These are phyloP conservation scores for Ustanciosporium gigantosporum DNA, from an alignment of 1,284 basidiomycete genomes.

Conservation along the genomic window DNA sequence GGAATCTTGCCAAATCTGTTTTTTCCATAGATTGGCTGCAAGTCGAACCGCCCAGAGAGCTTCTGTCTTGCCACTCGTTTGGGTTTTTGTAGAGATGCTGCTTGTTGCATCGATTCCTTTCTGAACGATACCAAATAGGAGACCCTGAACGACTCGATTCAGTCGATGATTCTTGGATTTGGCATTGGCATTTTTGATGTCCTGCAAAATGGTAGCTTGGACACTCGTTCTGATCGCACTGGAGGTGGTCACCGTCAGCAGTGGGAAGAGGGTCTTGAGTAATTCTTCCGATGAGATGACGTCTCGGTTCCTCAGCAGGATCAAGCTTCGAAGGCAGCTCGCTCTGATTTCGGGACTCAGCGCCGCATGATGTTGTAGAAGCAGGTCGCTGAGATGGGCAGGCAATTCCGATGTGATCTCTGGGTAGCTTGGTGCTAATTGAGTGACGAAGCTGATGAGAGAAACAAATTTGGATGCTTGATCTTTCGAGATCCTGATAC, in stretches of 20 bases:
- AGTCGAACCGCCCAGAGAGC: slow-evolving; percentile 97
- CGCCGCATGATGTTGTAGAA: slow-evolving; percentile 55
- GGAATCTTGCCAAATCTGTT: slow-evolving; percentile 88
- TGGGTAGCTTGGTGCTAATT: slow-evolving; percentile 65
- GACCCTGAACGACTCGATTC: slow-evolving; percentile 92
- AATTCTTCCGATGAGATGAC: slow-evolving; percentile 92
- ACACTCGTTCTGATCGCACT: slow-evolving; percentile 80
- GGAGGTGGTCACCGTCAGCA: slow-evolving; percentile 82
- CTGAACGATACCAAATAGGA: slow-evolving; percentile 95
- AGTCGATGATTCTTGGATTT: slow-evolving; percentile 91
- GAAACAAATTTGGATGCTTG: slow-evolving; percentile 52
- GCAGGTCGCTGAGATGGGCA: slow-evolving; percentile 45
- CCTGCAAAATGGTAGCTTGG: slow-evolving; percentile 92
- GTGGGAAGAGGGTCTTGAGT: slow-evolving; percentile 85
- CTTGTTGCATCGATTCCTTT: slow-evolving; percentile 69
- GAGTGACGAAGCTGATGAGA: slow-evolving; percentile 62
- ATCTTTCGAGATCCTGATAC: slow-evolving; percentile 43
- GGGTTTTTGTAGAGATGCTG: not conserved
- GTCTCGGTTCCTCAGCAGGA: slow-evolving; percentile 89
- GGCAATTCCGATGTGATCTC: slow-evolving; percentile 49
- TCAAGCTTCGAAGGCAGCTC: slow-evolving; percentile 44
- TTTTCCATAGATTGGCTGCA: slow-evolving; percentile 92
- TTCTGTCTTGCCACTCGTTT: slow-evolving; percentile 64
- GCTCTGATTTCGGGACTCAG: slow-evolving; percentile 52
- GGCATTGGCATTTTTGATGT: slow-evolving; percentile 88